Evolutionary conservation across 768 basidiomycete genomes (phyloP).

Genomic region (Lactarius vividus): DNA sequence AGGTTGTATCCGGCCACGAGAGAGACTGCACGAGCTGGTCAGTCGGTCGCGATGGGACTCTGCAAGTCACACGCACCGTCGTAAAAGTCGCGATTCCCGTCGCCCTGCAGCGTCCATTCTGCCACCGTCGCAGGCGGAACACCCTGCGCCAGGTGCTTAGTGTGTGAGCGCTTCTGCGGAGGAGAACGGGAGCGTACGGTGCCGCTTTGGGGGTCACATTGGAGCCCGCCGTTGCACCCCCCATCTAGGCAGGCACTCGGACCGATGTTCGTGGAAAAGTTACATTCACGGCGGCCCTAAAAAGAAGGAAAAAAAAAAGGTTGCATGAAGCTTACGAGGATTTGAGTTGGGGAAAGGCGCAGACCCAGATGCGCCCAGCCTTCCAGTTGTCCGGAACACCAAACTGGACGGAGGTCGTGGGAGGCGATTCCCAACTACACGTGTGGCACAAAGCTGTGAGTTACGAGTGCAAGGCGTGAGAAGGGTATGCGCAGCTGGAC

Average conservation of each 20-base stretch:
- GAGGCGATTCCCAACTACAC: constrained; percentile 27
- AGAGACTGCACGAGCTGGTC: constrained; percentile 43
- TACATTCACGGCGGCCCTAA: constrained; percentile 30
- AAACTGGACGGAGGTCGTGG: constrained; percentile 25
- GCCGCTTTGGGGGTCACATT: constrained; percentile 29
- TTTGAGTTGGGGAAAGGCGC: background rate
- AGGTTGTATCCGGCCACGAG: constrained; percentile 56
- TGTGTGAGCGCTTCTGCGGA: background rate
- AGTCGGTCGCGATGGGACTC: too few species aligned
- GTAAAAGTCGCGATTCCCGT: constrained; percentile 51
- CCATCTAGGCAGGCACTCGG: constrained; percentile 30
- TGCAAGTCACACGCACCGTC: constrained; percentile 36
- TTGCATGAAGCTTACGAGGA: background rate
- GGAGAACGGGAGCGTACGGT: constrained; percentile 22
- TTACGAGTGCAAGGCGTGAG: background rate
- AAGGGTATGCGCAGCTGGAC: background rate
- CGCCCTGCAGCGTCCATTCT: constrained; percentile 57
- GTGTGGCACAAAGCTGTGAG: background rate
- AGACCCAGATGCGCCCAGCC: constrained; percentile 31
- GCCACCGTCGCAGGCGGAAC: constrained; percentile 70
- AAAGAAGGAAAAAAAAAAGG: background rate
- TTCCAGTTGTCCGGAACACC: constrained; percentile 31
- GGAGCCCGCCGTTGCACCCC: constrained; percentile 32
- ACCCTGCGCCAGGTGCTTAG: constrained; percentile 38
- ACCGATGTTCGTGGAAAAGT: constrained; percentile 28